Conservation (phyloP, 2,329 filamentous ascomycete genomes). For the Fusarium miscanthi region DNA sequence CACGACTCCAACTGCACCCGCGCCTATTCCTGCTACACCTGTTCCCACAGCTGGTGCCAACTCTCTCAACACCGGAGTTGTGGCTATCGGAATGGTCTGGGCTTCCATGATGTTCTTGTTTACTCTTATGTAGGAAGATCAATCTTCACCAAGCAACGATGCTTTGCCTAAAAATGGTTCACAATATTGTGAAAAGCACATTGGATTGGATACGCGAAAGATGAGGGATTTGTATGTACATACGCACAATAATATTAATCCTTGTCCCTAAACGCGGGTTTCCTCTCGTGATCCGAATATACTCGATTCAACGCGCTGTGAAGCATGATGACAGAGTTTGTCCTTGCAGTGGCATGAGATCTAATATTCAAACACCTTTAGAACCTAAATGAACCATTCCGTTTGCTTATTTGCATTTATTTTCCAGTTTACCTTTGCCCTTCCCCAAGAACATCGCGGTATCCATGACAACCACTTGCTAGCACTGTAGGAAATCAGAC, state of each 20-base stretch:
- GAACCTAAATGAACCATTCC: rapidly evolving
- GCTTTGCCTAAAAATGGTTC: too few relatives aligned
- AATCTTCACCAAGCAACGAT: neutral
- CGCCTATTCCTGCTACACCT: neutral
- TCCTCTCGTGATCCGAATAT: rapidly evolving
- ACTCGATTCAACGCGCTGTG: neutral
- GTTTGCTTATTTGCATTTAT: neutral
- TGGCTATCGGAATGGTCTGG: constrained; percentile 1
- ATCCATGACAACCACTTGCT: neutral
- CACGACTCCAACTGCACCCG: neutral
- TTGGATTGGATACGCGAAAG: neutral
- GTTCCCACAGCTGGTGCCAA: constrained; percentile 21
- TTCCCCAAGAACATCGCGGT: neutral
- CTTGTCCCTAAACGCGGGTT: neutral
- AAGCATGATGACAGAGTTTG: neutral
- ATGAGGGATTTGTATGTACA: neutral
- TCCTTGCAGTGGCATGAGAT: neutral
- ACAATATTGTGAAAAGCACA: too few relatives aligned
- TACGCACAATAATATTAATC: neutral
- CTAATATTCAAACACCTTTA: neutral
- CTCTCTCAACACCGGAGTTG: neutral
- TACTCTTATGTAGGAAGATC: neutral
- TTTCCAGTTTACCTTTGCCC: neutral
- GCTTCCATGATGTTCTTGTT: neutral
- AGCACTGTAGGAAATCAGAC: neutral